These are phyloP conservation scores for Aspergillus clavatus DNA, from an alignment of 2,329 filamentous ascomycete genomes.

Conservation along the genomic window DNA sequence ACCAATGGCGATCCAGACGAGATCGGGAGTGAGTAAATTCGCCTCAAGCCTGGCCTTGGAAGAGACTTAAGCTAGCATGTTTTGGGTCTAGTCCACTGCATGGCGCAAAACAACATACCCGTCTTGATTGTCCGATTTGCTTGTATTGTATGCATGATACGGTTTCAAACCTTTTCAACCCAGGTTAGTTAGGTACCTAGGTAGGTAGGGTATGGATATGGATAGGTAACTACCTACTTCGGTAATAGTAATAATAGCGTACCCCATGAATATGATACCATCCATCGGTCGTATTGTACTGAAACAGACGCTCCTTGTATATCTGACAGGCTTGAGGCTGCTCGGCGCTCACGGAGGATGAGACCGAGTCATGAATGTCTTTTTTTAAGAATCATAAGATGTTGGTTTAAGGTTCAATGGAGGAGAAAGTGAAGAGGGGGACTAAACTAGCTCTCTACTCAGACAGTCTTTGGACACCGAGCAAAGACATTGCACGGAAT, in stretches of 20 bases:
- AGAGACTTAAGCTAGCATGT: not conserved
- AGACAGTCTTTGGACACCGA: too few species aligned
- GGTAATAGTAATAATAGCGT: too few species aligned
- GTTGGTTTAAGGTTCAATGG: not conserved
- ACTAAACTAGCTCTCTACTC: not conserved
- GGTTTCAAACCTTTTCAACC: not conserved
- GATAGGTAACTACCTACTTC: too few species aligned
- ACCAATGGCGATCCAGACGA: not conserved
- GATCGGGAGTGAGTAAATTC: not conserved
- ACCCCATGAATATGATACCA: too few species aligned
- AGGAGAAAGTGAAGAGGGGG: not conserved
- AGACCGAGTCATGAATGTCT: not conserved
- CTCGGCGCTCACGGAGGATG: not conserved
- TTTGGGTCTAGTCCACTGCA: not conserved
- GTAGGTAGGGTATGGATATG: too few species aligned
- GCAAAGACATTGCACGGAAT: not conserved
- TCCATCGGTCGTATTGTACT: too few species aligned
- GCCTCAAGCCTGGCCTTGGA: not conserved
- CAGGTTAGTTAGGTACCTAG: not conserved
- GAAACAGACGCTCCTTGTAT: too few species aligned
- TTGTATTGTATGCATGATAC: not conserved
- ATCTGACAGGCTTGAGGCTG: too few species aligned
- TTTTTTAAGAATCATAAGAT: not conserved
- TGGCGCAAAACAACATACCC: not conserved
- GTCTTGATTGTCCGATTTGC: not conserved